phyloP scores from a whole-genome alignment of 129 eudicot genomes.

The Pittosporum tobira region DNA sequence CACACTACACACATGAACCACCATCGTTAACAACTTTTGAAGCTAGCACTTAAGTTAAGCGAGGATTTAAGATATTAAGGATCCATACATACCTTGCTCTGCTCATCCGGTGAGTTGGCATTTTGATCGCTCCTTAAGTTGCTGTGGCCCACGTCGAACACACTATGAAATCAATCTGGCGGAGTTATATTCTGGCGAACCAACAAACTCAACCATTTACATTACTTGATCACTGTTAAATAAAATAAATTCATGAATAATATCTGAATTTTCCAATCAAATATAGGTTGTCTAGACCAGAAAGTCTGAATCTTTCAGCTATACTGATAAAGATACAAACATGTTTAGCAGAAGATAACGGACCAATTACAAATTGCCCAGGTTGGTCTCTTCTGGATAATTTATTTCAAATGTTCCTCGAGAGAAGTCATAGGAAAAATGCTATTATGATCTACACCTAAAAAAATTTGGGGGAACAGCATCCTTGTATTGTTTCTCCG shows the following conservation, averaged over 20 bases:
- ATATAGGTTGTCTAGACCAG: background rate
- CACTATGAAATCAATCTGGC: background rate
- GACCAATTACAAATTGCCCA: background rate
- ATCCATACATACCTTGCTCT: background rate
- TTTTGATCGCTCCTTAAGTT: background rate
- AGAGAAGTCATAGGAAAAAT: background rate
- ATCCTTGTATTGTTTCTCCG: slow-evolving; percentile 7
- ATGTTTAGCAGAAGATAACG: background rate
- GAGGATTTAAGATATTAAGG: no score
- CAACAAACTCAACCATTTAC: background rate
- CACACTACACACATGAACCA: background rate
- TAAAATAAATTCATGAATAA: background rate
- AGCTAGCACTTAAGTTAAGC: background rate
- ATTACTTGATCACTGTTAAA: background rate
- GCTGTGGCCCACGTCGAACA: background rate
- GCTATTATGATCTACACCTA: slow-evolving; percentile 12
- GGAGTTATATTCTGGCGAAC: background rate
- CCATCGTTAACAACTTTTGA: no score
- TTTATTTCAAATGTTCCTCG: background rate
- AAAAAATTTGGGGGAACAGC: slow-evolving; percentile 6
- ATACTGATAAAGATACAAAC: slow-evolving; percentile 3
- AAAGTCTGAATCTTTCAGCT: background rate
- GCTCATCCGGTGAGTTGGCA: background rate
- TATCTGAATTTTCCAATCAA: background rate
- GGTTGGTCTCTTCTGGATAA: background rate